A percentile compares a stretch with the other conserved stretches of the same genome.
These are phyloP conservation scores for Kodamaea jinghongensis DNA, from an alignment of 805 yeast species.

Conservation along the genomic window DNA sequence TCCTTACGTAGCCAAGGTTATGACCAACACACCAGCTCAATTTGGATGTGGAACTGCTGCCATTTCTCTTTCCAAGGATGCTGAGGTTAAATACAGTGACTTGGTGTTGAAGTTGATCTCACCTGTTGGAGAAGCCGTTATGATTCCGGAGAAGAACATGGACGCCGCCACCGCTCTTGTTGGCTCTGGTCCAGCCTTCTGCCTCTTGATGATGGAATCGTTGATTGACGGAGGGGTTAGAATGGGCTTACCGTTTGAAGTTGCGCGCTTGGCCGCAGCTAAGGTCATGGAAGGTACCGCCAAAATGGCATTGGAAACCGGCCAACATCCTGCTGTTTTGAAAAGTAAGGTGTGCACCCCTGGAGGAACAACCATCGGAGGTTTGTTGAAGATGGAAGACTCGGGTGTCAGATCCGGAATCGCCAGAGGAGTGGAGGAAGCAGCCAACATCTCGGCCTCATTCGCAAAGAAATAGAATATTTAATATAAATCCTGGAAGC, in stretches of 20 bases:
- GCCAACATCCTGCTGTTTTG: slow-evolving; percentile 84
- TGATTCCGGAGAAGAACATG: slow-evolving; percentile 86
- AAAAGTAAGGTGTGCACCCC: slow-evolving; percentile 93
- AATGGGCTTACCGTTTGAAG: slow-evolving; percentile 87
- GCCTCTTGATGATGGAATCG: slow-evolving; percentile 84
- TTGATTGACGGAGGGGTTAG: slow-evolving; percentile 91
- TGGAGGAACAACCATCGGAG: slow-evolving; percentile 97
- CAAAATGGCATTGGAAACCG: slow-evolving; percentile 78
- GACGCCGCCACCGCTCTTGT: slow-evolving; percentile 94
- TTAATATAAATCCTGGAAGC: no score
- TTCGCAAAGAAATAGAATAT: slow-evolving; percentile 34
- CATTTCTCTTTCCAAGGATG: slow-evolving; percentile 65
- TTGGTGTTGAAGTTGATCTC: slow-evolving; percentile 52
- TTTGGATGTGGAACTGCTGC: slow-evolving; percentile 94
- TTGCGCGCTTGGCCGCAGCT: slow-evolving; percentile 83
- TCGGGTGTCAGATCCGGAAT: slow-evolving; percentile 84
- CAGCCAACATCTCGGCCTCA: slow-evolving; percentile 74
- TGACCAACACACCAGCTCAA: slow-evolving; percentile 97
- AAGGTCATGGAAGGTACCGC: slow-evolving; percentile 95
- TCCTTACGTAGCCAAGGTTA: slow-evolving; percentile 75
- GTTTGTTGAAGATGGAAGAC: slow-evolving; percentile 88
- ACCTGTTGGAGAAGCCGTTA: slow-evolving; percentile 66
- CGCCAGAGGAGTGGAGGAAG: slow-evolving; percentile 85
- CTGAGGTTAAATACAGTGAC: slow-evolving; percentile 41
- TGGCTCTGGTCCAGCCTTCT: slow-evolving; percentile 97